Base-by-base conservation (phyloP, 345 rosid genomes). In the Turnera subulata region DNA sequence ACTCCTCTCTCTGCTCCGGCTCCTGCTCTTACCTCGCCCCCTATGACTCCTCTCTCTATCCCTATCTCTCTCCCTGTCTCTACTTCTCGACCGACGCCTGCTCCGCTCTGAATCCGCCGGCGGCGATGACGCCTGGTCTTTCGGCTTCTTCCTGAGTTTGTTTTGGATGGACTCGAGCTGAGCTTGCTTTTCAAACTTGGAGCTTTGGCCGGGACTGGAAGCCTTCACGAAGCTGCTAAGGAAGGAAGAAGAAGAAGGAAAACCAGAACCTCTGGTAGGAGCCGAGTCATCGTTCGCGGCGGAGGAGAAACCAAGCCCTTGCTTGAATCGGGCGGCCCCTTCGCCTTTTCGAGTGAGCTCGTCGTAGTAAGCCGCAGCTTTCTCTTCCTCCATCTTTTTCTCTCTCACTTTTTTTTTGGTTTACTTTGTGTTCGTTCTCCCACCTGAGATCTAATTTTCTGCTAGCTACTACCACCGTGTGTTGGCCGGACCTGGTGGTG, bases 321-420 rank as follows among this genome's bases (percentile, higher is more conserved):
- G 96, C 76, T 92, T 89, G 82, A 89, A 92, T 11, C 94, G 77
- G 25, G 99, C 99, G 44, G 99, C 97, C 39, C 96, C 98, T 75
- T 80, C 88, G 39, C 97, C 99, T 73, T 76, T 86, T 18, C 91
- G 84, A 2, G 82, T 84, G 43, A 86, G 91, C 72, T 89, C 96
- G 17, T 89, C 68, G 33, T 64, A 64, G 68, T 64, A 64, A 4
- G 68, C 62, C 6, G 42, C 61, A 12, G 68, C 68, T 48, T 64
- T 64, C 16, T 13, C 68, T 49, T 64, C 68, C 56, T 64, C 62
- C 68, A 64, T 64, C 40, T 56, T 49, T 22, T 6, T 8, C 8
- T 29, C 35, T 29, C 8, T 29, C n/a, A n/a, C n/a, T n/a, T n/a
- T n/a, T n/a, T n/a, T n/a, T n/a, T n/a, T n/a, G n/a, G n/a, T n/a